Evolutionary conservation across 768 basidiomycete species (phyloP).

Genomic region (Pulveroboletus sp.): DNA sequence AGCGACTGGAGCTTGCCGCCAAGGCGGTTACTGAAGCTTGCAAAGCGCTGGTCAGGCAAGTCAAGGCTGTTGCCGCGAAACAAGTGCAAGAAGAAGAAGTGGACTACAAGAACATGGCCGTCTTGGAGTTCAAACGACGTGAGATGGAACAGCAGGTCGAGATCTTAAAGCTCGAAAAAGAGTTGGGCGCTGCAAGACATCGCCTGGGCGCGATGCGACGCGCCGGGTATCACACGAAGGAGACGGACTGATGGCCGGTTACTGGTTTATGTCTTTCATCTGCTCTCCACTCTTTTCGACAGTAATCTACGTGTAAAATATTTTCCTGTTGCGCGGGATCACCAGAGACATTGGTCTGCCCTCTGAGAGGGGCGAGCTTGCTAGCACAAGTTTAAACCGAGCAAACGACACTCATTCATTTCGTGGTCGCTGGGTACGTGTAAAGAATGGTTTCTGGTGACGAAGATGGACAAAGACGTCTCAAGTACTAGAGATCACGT

Average conservation of each 20-base stretch:
- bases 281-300: constrained; percentile 10
- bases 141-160: constrained; percentile 99
- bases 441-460: not conserved
- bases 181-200: constrained; percentile 82
- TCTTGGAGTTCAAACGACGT: constrained; percentile 90
- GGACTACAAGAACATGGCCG: constrained; percentile 87
- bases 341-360: not conserved
- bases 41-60: constrained; percentile 92
- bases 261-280: not conserved
- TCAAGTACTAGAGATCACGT: not conserved
- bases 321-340: constrained; percentile 8
- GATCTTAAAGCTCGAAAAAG: constrained; percentile 94
- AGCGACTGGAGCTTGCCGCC: constrained; percentile 90
- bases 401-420: not conserved
- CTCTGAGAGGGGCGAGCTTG: no score
- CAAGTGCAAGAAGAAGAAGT: constrained; percentile 77
- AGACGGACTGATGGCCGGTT: constrained; percentile 52
- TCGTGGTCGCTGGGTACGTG: not conserved
- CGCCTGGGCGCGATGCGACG: constrained; percentile 80
- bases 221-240: constrained; percentile 85
- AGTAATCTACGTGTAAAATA: constrained; percentile 28
- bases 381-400: not conserved
- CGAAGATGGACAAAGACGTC: not conserved
- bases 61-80: constrained; percentile 89
- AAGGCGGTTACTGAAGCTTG: constrained; percentile 98